Base-by-base conservation (phyloP, 2,329 filamentous ascomycete species). In the Elsinoe arachidis region DNA sequence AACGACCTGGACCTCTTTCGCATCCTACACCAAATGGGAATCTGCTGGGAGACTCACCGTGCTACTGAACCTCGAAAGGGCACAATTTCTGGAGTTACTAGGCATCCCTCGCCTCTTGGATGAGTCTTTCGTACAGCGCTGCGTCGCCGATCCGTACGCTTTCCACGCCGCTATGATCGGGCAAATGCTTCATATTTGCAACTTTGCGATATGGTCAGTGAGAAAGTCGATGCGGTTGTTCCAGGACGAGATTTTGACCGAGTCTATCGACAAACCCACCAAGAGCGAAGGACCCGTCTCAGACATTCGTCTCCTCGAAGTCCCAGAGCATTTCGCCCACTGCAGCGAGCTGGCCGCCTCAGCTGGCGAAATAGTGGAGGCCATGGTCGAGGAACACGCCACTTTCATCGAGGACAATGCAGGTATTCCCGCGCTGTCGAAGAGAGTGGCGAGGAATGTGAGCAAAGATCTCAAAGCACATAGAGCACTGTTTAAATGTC, bases 271-370 rank as follows among this genome's bases (percentile, higher is more conserved):
- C 26, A 30, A 30, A 30, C 26, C 26, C 7, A 30, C 26, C 26
- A 30, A 30, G 26, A 30, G 26, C 26, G 26, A 30, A 30, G 26
- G 26, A 9, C 26, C 26, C 26, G 26, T 30, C 26, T 30, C 26
- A 30, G 26, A 30, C 7, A 9, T 30, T 7, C 26, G 26, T 30
- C 26, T 30, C 26, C 26, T 30, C 56, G 63, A 65, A 21, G 51
- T 64, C 9, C 59, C 63, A 1, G 37, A 63, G 12, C 63, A 65
- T 38, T 55, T 60, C 10, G 61, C 63, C 53, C 62, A 65, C 41
- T 64, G 58, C 10, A 56, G 58, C 3, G 63, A 65, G 57, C 60
- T 61, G 17, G 44, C 60, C 26, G 54, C 47, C 12, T 60, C 59
- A 4, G 63, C 61, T 3, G 34, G 61, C 5, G 60, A 58, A 6